phyloP scores from a whole-genome alignment of 2,329 filamentous ascomycete species.

The Fusarium sp. region DNA sequence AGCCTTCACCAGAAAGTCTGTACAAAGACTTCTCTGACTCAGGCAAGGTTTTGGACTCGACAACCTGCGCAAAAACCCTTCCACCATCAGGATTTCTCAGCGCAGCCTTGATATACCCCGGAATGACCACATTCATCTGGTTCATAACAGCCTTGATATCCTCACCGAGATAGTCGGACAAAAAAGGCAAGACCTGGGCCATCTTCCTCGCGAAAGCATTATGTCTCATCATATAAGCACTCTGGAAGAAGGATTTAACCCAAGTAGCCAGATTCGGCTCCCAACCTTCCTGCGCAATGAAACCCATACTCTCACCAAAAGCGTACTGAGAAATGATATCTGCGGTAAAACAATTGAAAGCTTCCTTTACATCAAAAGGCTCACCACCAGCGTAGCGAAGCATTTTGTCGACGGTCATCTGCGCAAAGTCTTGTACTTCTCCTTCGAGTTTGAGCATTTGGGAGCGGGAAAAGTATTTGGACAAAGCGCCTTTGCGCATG shows the following conservation, averaged over 20 bases:
- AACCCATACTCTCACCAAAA: constrained; percentile 53
- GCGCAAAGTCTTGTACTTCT: constrained; percentile 42
- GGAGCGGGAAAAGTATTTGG: constrained; percentile 51
- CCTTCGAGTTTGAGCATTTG: constrained; percentile 47
- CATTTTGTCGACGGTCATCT: constrained; percentile 47
- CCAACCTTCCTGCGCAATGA: constrained; percentile 47
- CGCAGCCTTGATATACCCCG: constrained; percentile 12
- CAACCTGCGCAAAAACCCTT: constrained; percentile 31
- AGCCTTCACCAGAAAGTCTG: constrained; percentile 53
- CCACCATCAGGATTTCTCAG: constrained; percentile 19
- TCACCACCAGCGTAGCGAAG: constrained; percentile 39
- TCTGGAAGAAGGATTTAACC: constrained; percentile 48
- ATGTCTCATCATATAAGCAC: constrained; percentile 50
- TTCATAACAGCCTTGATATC: constrained; percentile 30
- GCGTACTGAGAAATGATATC: constrained; percentile 54
- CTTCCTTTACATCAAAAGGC: constrained; percentile 49
- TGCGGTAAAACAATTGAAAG: constrained; percentile 54
- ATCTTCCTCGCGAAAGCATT: constrained; percentile 44
- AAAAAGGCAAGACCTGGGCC: constrained; percentile 8
- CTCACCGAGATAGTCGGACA: constrained; percentile 21
- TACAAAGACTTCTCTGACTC: constrained; percentile 51
- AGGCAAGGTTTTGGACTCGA: constrained; percentile 45
- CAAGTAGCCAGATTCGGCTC: constrained; percentile 52
- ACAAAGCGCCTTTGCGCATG: constrained; percentile 45
- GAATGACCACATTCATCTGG: constrained; percentile 34